Evolutionary conservation across 306 rosid genomes (phyloP), one percentile per base, ranked within the genome.

Genomic region (Purshia tridentata): DNA sequence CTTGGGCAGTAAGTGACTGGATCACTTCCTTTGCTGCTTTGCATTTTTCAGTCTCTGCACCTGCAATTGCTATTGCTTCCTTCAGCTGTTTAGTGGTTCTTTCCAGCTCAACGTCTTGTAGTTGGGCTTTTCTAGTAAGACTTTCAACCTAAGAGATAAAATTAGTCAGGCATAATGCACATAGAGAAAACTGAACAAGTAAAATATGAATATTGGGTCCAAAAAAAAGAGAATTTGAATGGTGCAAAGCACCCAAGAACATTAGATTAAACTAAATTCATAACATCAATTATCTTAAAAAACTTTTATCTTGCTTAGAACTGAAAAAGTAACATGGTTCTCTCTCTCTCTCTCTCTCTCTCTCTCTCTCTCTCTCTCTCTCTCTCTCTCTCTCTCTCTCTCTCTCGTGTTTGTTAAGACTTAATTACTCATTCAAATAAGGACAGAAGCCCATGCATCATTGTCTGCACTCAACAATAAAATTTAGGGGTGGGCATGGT

Each of bases 1-100:
- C 98, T 88, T 89, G 95, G 56, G 97, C 96, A 65, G 97, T 94
- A 76, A 94, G 98, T 1, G 98, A 94, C 83, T 89, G 92, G 85
- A 89, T 94, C 81, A 94, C 98, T 85, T 94, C 98, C 84, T 94
- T 94, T 77, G 98, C 98, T 23, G 89, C 95, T 82, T 89, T 94
- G 84, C 97, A 89, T 83, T 83, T 91, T 73, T 89, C 85, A 82
- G 96, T 82, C 88, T 91, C 98, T 67, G 89, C 98, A 73, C 84
- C 94, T 18, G 96, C 96, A 80, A 89, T 85, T 77, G 92, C 88
- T 81, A 84, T 82, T 75, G 96, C 98, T 81, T 94, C 98, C 81
- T 94, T 94, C 64, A 94, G 88, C 83, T 91, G 97, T 79, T 91
- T 94, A 70, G 92, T 84, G 71, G 90, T 88, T 85, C 95, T 86